Base-by-base conservation (phyloP, 129 eudicot genomes). In the Ambrosia artemisiifolia region DNA sequence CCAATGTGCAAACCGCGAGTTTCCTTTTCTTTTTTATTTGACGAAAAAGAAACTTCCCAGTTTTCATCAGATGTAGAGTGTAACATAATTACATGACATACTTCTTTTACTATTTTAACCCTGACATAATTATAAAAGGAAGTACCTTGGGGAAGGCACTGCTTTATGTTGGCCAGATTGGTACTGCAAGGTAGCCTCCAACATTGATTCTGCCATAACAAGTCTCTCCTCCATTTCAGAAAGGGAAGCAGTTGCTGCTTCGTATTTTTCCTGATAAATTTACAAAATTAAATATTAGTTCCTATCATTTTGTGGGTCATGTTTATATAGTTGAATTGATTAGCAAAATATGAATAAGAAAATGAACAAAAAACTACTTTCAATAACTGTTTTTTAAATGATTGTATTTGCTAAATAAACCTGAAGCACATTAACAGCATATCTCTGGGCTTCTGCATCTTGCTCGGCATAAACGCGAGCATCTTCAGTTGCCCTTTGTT, bases 151-250 rank as follows among this genome's bases (percentile, higher is more conserved):
- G 47, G 98, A 90, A 76, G 96, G 84, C 53, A 75, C 91, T 5
- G 89, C 83, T 83, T 88, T 90, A 71, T 33, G 72, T 84, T 90
- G 96, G 16, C 88, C 92, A 43, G 98, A 90, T 78, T 94, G 99
- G 75, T 90, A 94, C 79, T 94, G 99, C 84, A 94, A 80, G 65
- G 99, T 94, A 67, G 99, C 99, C 72, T 93, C 98, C 75, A 93
- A 73, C 98, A 90, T 93, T 47, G 98, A 90, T 70, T 93, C 96
- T 56, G 99, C 97, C 99, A 94, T 90, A 69, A 90, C 91, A 18
- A 84, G 88, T 74, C 99, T 84, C 83, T 88, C 86, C 81, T 94
- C 96, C 97, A 88, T 94, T 80, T 85, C 97, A 67, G 88, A 91
- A 69, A 94, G 67, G 48, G 97, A 84, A 72, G 86, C 69, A 53